A percentile compares a stretch with the other conserved stretches of the same genome.
Conservation (phyloP, 306 rosid species). For the Morella rubra region DNA sequence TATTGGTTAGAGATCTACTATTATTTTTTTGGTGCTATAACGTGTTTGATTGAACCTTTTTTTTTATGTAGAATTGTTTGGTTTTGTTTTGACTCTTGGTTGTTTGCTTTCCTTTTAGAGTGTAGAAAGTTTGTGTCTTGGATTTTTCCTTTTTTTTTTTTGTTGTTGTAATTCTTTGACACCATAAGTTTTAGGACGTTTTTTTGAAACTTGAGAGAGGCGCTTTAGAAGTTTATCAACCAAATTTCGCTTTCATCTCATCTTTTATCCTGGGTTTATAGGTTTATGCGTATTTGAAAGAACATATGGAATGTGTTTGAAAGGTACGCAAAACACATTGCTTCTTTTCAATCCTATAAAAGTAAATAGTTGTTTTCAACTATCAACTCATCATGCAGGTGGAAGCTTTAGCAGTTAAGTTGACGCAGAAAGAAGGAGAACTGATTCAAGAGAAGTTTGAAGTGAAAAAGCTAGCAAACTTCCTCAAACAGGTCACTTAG, state of each 20-base stretch:
- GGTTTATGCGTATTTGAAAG: not conserved
- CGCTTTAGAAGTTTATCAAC: not conserved
- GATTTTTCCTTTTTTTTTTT: too few species aligned
- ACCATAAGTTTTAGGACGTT: not conserved
- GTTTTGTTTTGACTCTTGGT: too few species aligned
- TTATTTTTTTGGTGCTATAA: too few species aligned
- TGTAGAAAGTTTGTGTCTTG: not conserved
- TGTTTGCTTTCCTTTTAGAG: not conserved
- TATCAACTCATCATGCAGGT: constrained; percentile 50
- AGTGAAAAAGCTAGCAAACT: constrained; percentile 88
- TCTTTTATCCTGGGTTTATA: not conserved
- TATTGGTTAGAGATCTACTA: too few species aligned
- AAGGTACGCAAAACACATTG: too few species aligned
- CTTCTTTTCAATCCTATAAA: too few species aligned
- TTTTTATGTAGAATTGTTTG: too few species aligned
- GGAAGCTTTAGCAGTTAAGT: constrained; percentile 95
- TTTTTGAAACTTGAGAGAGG: not conserved
- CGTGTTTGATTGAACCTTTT: too few species aligned
- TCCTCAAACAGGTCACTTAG: constrained; percentile 80
- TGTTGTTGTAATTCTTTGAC: not conserved
- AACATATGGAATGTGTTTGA: not conserved
- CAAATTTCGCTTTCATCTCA: not conserved
- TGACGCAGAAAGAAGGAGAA: constrained; percentile 98
- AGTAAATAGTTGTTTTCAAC: not conserved
- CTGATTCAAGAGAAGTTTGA: constrained; percentile 97